Evolutionary conservation across 2,329 filamentous ascomycete species (phyloP), one percentile per base, ranked within the genome.

Genomic region (Sporothrix inflata): DNA sequence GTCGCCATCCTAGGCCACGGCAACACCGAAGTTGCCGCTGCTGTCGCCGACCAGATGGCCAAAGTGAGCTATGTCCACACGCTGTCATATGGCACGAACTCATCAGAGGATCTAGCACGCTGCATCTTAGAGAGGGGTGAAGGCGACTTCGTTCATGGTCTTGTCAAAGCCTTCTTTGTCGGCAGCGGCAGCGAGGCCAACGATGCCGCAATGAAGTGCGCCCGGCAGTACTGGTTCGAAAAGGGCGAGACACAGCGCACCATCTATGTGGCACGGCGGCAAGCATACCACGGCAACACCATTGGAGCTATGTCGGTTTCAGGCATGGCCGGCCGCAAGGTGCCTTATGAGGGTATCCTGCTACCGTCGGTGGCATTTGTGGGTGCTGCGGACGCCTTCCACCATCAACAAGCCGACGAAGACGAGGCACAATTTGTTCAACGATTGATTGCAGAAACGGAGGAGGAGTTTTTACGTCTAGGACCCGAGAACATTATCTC

Each of bases 1-100:
- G 92, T 94, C 3, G 85, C 89, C 11, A 91, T 90, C 77, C 82
- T 95, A 11, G 93, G 92, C 7, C 90, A 93, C 76, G 89, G 88
- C 40, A 85, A 91, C 69, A 77, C 84, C 55, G 83, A 89, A 65
- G 87, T 94, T 14, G 83, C 83, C 14, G 81, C 86, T 2, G 91
- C 90, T 0, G 85, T 93, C 53, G 79, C 82, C 4, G 76, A 83
- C 14, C 91, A 94, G 76, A 75, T 78, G 69, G 60, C 73, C 1
- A 72, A 73, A 1, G 74, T 78, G 24, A 77, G 77, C 1, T 82
- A 82, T 51, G 74, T 78, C 19, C 77, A 79, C 4, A 79, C 79
- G 71, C 74, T 78, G 4, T 88, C 88, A 77, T 92, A 89, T 76
- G 84, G 83, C 0, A 88, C 85, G 0, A 78, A 82, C 3, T 81